These are phyloP conservation scores for Setaria italica DNA, from an alignment of 202 grass and related monocot species.

Conservation along the genomic window DNA sequence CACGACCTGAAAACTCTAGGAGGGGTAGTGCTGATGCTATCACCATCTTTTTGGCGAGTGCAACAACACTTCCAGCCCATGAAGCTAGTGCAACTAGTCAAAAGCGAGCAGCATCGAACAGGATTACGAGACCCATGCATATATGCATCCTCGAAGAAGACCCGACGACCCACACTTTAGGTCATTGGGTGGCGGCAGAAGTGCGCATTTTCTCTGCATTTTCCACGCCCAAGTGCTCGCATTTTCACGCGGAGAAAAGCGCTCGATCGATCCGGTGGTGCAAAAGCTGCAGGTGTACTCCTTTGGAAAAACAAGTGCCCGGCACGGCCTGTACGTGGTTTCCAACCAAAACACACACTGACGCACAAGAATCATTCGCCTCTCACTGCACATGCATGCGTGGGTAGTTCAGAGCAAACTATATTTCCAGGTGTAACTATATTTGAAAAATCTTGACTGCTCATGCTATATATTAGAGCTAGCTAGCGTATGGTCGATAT, in stretches of 20 bases:
- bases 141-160: slow-evolving; percentile 1
- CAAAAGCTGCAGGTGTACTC: neutral
- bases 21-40: neutral
- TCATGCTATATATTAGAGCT: no score
- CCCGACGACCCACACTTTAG: neutral
- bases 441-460: neutral
- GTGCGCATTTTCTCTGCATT: slow-evolving; percentile 33
- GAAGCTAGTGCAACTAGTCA: slow-evolving; percentile 30
- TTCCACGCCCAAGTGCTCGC: slow-evolving; percentile 15
- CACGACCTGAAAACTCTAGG: slow-evolving; percentile 35
- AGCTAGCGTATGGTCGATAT: no score
- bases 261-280: neutral
- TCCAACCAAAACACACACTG: neutral
- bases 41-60: slow-evolving; percentile 55
- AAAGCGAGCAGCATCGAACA: slow-evolving; percentile 36
- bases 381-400: neutral
- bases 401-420: no score
- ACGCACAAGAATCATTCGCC: neutral
- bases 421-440: no score
- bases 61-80: slow-evolving; percentile 48
- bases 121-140: slow-evolving; percentile 14
- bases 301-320: neutral
- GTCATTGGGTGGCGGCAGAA: neutral
- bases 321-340: neutral
- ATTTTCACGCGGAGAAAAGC: slow-evolving; percentile 13